A percentile compares a stretch with the other conserved stretches of the same genome.
Evolutionary conservation across 441 rosid species (phyloP).

Genomic region (Gossypium davidsonii): DNA sequence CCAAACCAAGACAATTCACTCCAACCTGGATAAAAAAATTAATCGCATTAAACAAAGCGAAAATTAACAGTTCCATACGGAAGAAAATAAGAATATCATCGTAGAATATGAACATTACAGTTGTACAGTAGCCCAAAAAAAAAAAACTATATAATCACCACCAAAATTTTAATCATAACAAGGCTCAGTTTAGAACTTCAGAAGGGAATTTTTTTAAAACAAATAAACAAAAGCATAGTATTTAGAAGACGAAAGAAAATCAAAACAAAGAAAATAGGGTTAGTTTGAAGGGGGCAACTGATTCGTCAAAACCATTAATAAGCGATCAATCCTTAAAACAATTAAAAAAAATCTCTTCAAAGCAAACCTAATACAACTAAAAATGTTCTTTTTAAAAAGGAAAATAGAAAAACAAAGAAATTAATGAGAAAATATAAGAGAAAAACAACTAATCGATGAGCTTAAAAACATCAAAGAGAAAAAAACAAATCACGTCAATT

Average conservation of each 20-base stretch:
- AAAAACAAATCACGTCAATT: not conserved
- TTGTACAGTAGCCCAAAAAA: not conserved
- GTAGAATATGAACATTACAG: not conserved
- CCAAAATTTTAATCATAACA: not conserved
- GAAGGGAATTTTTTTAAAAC: not conserved
- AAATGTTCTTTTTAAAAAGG: not conserved
- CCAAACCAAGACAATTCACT: not conserved
- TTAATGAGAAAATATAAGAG: not conserved
- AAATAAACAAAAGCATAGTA: not conserved
- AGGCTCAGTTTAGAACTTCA: not conserved
- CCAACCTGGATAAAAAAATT: slow-evolving; percentile 5
- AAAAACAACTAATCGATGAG: not conserved
- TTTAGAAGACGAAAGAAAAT: not conserved
- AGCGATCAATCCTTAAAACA: not conserved
- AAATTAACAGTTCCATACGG: not conserved
- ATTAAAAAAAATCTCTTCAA: not conserved
- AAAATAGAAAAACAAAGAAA: not conserved
- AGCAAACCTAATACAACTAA: not conserved
- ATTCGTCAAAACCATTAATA: slow-evolving; percentile 1
- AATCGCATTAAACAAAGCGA: not conserved
- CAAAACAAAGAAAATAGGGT: not conserved
- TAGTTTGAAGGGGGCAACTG: not conserved
- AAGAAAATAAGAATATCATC: not conserved
- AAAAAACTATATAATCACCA: not conserved
- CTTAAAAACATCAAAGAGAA: not conserved